Evolutionary conservation across 2,329 filamentous ascomycete genomes (phyloP).

Genomic region (Periconia digitata): DNA sequence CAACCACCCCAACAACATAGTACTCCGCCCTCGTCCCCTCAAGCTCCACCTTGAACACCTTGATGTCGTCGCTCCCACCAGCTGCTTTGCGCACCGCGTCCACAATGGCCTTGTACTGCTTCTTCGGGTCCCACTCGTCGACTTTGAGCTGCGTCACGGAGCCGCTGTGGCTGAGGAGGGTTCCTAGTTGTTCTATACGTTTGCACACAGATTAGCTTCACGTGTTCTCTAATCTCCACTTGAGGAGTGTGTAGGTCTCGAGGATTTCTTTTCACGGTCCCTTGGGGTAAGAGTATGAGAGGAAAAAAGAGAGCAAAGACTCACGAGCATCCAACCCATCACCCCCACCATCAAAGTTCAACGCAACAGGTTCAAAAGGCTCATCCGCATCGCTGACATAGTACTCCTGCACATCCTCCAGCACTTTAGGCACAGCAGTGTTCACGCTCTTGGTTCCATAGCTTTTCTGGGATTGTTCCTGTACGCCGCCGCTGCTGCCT

Average conservation of each 20-base stretch:
- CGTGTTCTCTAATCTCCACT: no score
- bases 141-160: conserved; percentile 67
- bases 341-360: conserved; percentile 61
- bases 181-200: conserved; percentile 71
- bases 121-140: conserved; percentile 71
- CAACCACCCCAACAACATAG: conserved; percentile 69
- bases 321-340: conserved; percentile 60
- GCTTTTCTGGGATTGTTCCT: conserved; percentile 29
- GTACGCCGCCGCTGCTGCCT: conserved; percentile 51
- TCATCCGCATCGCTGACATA: conserved; percentile 85
- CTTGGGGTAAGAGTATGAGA: no score
- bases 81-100: conserved; percentile 69
- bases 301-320: conserved; percentile 4
- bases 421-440: conserved; percentile 58
- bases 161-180: conserved; percentile 62
- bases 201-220: not conserved
- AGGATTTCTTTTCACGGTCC: no score
- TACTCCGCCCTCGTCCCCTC: conserved; percentile 71
- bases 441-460: conserved; percentile 45
- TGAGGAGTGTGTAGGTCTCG: not conserved
- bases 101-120: conserved; percentile 69
- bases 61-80: conserved; percentile 63
- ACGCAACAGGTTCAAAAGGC: conserved; percentile 74
- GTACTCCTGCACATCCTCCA: conserved; percentile 55
- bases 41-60: conserved; percentile 71